Percentiles rank a stretch among this genome's conserved stretches.
Conservation (phyloP, 768 basidiomycete species). For the Chlorophyllum brunneum region DNA sequence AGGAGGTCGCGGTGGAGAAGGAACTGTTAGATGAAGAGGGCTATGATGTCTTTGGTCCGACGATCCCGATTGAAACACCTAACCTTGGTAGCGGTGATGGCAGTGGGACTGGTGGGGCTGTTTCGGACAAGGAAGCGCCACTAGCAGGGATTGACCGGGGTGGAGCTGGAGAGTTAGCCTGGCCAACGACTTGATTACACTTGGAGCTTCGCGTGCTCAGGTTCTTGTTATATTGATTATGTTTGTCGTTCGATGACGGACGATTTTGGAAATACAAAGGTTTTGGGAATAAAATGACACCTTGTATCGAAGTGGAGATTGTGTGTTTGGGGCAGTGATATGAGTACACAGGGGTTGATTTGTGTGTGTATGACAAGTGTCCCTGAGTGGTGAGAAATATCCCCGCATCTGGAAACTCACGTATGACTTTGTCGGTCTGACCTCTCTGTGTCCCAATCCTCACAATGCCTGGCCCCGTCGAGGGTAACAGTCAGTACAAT, state of each 20-base stretch:
- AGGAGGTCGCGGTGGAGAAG: constrained; percentile 11
- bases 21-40: constrained; percentile 8
- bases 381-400: constrained; percentile 14
- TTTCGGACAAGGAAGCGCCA: neutral
- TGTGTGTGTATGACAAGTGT: neutral
- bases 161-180: too few species aligned
- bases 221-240: neutral
- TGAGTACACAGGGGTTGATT: neutral
- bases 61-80: neutral
- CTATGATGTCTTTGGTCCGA: constrained; percentile 9
- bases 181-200: too few species aligned
- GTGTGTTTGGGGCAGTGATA: neutral
- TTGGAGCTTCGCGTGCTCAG: too few species aligned
- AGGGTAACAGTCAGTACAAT: constrained; percentile 35
- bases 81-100: neutral
- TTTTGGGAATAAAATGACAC: neutral
- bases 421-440: constrained; percentile 9
- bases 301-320: neutral
- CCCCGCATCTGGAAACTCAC: constrained; percentile 8
- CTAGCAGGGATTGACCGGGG: too few species aligned
- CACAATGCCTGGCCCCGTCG: constrained; percentile 42
- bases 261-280: neutral
- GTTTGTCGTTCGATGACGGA: too few species aligned
- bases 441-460: constrained; percentile 18
- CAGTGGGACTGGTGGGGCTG: neutral